A percentile compares a stretch with the other conserved stretches of the same genome.
Evolutionary conservation across 495 filamentous ascomycete genomes (phyloP).

Genomic region (Neurospora sp.): DNA sequence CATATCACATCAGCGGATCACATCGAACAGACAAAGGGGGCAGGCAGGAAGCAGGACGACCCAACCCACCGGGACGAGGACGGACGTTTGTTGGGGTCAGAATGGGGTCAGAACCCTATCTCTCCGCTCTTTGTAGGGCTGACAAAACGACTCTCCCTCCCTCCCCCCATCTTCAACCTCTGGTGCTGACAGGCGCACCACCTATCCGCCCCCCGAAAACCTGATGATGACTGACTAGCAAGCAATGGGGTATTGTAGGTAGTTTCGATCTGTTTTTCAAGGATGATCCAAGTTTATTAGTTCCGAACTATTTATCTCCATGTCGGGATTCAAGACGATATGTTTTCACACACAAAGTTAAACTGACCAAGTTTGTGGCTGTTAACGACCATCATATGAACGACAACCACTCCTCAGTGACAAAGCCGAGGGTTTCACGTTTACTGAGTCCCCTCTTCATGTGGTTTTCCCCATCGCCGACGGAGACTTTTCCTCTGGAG

Average conservation of each 20-base stretch:
- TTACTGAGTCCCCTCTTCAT: not conserved
- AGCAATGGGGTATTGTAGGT: not conserved
- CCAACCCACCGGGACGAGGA: not conserved
- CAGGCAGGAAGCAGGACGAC: not conserved
- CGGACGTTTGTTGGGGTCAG: not conserved
- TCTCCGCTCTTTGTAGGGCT: not conserved
- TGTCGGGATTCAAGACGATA: not conserved
- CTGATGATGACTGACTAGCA: not conserved
- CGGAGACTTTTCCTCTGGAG: not conserved
- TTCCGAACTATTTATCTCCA: not conserved
- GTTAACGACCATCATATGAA: not conserved
- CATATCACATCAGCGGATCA: not conserved
- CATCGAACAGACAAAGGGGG: not conserved
- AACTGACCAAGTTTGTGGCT: not conserved
- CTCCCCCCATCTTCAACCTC: not conserved
- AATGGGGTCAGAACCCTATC: not conserved
- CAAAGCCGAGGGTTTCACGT: not conserved
- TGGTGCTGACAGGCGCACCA: not conserved
- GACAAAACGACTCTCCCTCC: not conserved
- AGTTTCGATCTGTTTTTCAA: not conserved
- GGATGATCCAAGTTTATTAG: not conserved
- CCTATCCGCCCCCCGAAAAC: not conserved
- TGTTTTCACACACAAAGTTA: not conserved
- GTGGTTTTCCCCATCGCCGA: not conserved
- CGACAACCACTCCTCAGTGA: not conserved